Evolutionary conservation across 2,329 filamentous ascomycete species (phyloP).

Genomic region (Diaporthe australafricana): DNA sequence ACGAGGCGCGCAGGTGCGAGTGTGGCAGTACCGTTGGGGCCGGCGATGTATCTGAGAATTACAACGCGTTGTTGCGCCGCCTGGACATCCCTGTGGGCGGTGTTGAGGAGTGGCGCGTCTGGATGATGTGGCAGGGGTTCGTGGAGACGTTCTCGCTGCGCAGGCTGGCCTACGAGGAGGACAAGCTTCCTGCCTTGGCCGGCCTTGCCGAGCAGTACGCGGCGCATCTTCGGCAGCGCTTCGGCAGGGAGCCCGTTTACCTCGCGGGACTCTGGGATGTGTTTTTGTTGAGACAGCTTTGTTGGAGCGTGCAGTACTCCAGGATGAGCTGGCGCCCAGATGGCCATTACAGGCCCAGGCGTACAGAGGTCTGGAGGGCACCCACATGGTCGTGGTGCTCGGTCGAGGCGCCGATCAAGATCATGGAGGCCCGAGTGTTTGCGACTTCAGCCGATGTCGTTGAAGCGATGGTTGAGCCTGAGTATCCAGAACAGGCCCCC

Average conservation of each 20-base stretch:
- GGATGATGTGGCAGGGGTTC: constrained; percentile 17
- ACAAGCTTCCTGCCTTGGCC: constrained; percentile 35
- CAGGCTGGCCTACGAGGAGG: constrained; percentile 8
- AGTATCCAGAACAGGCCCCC: neutral
- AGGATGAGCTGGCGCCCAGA: neutral
- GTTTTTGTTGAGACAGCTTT: constrained; percentile 2
- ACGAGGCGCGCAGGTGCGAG: constrained; percentile 13
- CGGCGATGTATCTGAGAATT: constrained; percentile 1
- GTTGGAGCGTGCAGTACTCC: neutral
- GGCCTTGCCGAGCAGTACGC: constrained; percentile 32
- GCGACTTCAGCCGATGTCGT: constrained; percentile 1
- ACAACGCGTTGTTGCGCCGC: constrained; percentile 14
- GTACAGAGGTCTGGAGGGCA: constrained; percentile 13
- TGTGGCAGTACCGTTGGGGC: neutral
- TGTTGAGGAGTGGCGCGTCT: neutral
- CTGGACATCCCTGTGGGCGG: constrained; percentile 2
- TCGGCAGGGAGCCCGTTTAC: constrained; percentile 11
- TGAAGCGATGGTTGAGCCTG: neutral
- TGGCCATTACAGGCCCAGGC: constrained; percentile 9
- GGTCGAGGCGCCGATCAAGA: constrained; percentile 3
- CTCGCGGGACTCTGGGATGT: constrained; percentile 23
- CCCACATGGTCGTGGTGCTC: constrained; percentile 24
- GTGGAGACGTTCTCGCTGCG: constrained; percentile 9
- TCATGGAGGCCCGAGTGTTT: neutral
- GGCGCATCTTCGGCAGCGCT: neutral